Base-by-base conservation (phyloP, 352 stramenopile genomes). In the Globisporangium cederbergense region DNA sequence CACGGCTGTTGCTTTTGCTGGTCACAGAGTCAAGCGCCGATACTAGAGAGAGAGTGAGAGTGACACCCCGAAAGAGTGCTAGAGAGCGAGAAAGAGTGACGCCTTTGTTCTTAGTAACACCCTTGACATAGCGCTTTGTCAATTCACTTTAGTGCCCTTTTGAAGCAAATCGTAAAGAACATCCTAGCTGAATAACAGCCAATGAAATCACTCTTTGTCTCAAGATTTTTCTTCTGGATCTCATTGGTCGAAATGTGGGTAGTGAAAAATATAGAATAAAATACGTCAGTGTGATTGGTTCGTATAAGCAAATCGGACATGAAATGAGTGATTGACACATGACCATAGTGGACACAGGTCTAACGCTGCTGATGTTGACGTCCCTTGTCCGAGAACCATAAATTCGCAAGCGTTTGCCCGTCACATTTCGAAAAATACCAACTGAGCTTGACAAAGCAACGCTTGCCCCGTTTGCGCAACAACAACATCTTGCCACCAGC, bases 21-120 rank as follows among this genome's bases (percentile, higher is more conserved):
- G 65, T n/a, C 38, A 40, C 64, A 91, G 83, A 66, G 72, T 78
- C 63, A 91, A 90, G 73, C 83, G 83, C 68, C 83, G 83, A 52
- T 90, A 89, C 70, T 89, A 66, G 52, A 66, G 30, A 47, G 42
- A 22, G 3, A 49, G 14, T 22, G 18, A 46, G 32, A 36, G 25
- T 28, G 25, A 36, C 2, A 13, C 34, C 34, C 13, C n/a, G 36
- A 38, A 50, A 60, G 55, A 49, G 40, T 60, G 55, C 4, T 25
- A 8, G 36, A 40, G 20, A 40, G 30, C 50, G 40, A 36, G n/a
- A 38, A 49, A 47, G 32, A 59, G 20, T 47, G 36, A n/a, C 32
- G 34, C 8, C 0, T 25, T 20, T 38, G 10, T 32, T 11, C 32
- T 5, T 36, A 46, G 30, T 25, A 16, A n/a, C 20, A n/a, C 34